A percentile compares a stretch with the other conserved stretches of the same genome.
Conservation (phyloP, 164 flowering plant species). For the Piper longum region DNA sequence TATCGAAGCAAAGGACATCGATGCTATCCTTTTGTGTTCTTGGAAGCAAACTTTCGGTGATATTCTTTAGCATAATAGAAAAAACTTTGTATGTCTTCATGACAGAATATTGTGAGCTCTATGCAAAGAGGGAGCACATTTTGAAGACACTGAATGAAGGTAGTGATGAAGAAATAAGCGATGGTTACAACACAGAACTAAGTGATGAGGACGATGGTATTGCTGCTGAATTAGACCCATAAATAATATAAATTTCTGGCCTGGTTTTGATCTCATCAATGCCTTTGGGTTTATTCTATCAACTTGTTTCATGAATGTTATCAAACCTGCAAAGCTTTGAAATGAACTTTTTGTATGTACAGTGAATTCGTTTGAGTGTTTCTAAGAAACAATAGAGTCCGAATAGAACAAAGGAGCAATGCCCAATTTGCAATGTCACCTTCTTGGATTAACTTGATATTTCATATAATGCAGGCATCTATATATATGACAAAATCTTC, state of each 20-base stretch:
- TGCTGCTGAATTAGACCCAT: conserved; percentile 33
- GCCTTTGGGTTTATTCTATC: not conserved
- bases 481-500: no score
- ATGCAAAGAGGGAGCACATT: conserved; percentile 35
- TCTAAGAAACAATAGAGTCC: no score
- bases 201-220: conserved; percentile 22
- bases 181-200: conserved; percentile 10
- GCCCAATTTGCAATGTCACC: no score
- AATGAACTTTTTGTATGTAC: not conserved
- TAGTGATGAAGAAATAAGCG: conserved; percentile 35
- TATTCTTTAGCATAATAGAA: no score
- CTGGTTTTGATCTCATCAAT: not conserved
- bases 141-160: conserved; percentile 17
- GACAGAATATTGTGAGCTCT: conserved; percentile 44
- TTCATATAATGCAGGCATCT: no score
- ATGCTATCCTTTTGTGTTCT: no score
- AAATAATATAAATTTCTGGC: not conserved
- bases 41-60: no score
- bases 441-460: no score
- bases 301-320: not conserved
- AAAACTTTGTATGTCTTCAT: not conserved
- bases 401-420: no score
- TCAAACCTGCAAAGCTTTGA: not conserved
- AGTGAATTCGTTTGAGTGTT: no score
- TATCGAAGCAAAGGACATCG: no score